Percentiles rank a stretch among this genome's conserved stretches.
Evolutionary conservation across 345 rosid genomes (phyloP).

Genomic region (Linum usitatissimum): DNA sequence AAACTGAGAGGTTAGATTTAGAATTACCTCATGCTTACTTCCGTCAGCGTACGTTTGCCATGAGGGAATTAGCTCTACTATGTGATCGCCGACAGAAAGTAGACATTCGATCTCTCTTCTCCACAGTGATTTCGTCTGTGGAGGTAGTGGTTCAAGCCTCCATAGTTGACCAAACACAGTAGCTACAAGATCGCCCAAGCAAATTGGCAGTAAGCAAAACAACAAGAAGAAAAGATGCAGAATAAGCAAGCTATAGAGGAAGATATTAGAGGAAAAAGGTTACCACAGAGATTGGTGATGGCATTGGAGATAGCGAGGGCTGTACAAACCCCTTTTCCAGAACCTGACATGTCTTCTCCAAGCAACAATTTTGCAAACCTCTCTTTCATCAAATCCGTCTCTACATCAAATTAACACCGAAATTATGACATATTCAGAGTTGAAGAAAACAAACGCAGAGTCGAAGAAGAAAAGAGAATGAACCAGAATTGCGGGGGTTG

Average conservation of each 20-base stretch:
- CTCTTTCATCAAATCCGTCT: conserved; percentile 51
- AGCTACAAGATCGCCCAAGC: conserved; percentile 35
- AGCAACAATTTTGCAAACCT: conserved; percentile 82
- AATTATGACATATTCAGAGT: background rate
- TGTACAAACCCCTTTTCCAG: conserved; percentile 90
- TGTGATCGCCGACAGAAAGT: conserved; percentile 82
- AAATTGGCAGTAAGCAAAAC: background rate
- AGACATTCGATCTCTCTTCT: conserved; percentile 95
- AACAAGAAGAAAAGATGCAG: background rate
- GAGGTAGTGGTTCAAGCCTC: conserved; percentile 65
- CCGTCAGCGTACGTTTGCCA: conserved; percentile 98
- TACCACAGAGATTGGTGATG: conserved; percentile 92
- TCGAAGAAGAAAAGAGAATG: conserved; percentile 1
- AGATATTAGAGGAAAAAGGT: background rate
- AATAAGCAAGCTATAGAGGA: background rate
- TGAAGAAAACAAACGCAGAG: background rate
- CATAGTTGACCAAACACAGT: conserved; percentile 83
- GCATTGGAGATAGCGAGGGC: conserved; percentile 85
- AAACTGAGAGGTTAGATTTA: background rate
- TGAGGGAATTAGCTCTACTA: conserved; percentile 83
- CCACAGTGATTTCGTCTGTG: conserved; percentile 92
- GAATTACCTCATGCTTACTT: conserved; percentile 76
- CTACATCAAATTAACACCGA: background rate
- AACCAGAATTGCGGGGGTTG: conserved; percentile 44
- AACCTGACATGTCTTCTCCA: conserved; percentile 98